Evolutionary conservation across 768 basidiomycete species (phyloP).

Genomic region (Suillus cothurnatus): DNA sequence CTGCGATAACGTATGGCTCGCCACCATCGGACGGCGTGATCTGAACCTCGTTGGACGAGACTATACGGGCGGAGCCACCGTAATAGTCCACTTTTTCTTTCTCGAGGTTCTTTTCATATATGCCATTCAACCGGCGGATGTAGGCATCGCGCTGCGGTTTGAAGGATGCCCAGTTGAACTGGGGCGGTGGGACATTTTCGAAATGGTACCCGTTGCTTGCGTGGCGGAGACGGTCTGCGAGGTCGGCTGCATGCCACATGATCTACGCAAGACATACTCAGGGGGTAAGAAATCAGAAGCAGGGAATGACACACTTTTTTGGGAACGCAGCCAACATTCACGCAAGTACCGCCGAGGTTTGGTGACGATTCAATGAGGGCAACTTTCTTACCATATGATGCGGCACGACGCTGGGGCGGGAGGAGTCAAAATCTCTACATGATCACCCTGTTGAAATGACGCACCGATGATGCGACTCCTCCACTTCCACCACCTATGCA

Average conservation of each 20-base stretch:
- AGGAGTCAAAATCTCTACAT: neutral
- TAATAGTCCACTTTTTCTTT: slow-evolving; percentile 90
- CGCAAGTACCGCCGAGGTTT: slow-evolving; percentile 90
- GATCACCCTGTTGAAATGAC: slow-evolving; percentile 38
- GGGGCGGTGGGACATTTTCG: slow-evolving; percentile 54
- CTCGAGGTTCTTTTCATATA: slow-evolving; percentile 88
- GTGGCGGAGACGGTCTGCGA: slow-evolving; percentile 80
- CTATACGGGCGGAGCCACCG: slow-evolving; percentile 73
- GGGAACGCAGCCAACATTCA: slow-evolving; percentile 98
- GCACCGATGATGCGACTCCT: slow-evolving; percentile 84
- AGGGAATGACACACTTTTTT: slow-evolving; percentile 69
- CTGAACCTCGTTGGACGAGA: slow-evolving; percentile 69
- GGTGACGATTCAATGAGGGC: slow-evolving; percentile 82
- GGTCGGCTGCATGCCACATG: slow-evolving; percentile 97
- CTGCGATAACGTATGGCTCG: slow-evolving; percentile 67
- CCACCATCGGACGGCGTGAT: slow-evolving; percentile 69
- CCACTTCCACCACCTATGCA: slow-evolving; percentile 94
- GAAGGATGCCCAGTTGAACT: slow-evolving; percentile 89
- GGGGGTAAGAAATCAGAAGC: neutral
- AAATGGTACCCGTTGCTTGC: slow-evolving; percentile 77
- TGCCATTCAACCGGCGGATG: slow-evolving; percentile 84
- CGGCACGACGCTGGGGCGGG: slow-evolving; percentile 78
- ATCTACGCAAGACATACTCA: slow-evolving; percentile 51
- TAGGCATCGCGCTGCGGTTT: slow-evolving; percentile 96
- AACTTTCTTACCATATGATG: slow-evolving; percentile 89